phyloP scores from a whole-genome alignment of 2,329 filamentous ascomycete species.

The Epichloe gansuensis region DNA sequence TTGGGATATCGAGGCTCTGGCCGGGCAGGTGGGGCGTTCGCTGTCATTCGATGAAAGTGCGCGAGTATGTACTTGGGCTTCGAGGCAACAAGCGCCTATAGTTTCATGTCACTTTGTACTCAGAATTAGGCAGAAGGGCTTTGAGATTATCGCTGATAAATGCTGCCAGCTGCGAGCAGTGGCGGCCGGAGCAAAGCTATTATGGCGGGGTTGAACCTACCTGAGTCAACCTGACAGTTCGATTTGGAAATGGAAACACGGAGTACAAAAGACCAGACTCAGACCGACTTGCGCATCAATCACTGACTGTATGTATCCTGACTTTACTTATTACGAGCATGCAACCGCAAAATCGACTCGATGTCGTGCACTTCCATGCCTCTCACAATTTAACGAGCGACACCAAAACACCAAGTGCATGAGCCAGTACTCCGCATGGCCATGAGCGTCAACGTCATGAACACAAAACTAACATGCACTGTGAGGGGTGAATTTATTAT shows the following conservation, averaged over 20 bases:
- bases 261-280: not conserved
- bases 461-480: too few species aligned
- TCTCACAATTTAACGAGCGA: not conserved
- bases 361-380: not conserved
- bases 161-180: not conserved
- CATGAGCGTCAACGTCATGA: not conserved
- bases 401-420: not conserved
- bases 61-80: not conserved
- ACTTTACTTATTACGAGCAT: too few species aligned
- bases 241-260: not conserved
- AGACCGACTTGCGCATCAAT: too few species aligned
- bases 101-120: not conserved
- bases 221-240: not conserved
- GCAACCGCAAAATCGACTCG: too few species aligned
- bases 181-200: not conserved
- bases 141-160: not conserved
- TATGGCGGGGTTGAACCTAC: not conserved
- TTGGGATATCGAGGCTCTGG: not conserved
- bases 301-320: too few species aligned
- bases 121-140: not conserved
- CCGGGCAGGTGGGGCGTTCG: slow-evolving; percentile 1
- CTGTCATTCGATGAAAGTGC: not conserved
- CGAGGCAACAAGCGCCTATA: not conserved
- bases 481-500: too few species aligned
- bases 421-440: not conserved